Base-by-base conservation (phyloP, 1,139 yeast genomes). In the Sugiyamaella sp. region DNA sequence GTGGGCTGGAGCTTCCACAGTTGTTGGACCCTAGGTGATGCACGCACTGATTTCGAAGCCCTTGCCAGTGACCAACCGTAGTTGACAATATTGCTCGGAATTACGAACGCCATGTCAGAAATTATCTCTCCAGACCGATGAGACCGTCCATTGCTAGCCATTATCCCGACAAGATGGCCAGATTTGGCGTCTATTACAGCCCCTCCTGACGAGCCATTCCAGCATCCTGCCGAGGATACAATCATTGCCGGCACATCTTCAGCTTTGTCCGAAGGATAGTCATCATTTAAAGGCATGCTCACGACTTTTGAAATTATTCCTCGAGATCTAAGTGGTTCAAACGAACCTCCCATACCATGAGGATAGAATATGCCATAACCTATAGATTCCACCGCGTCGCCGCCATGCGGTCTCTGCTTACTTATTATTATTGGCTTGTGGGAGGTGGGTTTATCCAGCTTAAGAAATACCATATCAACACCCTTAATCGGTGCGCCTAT, bases 151-250 rank as follows among this genome's bases (percentile, higher is more conserved):
- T 85, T 85, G 29, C 87, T 81, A 35, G 87, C 82, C 72, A 85
- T 78, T 24, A 84, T 65, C 0, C 88, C 88, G 10, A 54, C 46
- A 17, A 57, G 46, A 9, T 54, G 44, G 37, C 55, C 42, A 20
- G 55, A 33, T 3, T 39, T 37, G n/a, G 17, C 22, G 17, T 32
- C 43, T n/a, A 54, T 17, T 2, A 84, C 65, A 0, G 85, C 89
- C 0, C 91, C 91, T 0, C 91, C 91, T 0, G 87, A 82, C 1
- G 89, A 84, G 0, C 91, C 91, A 62, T 85, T 84, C 89, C 89
- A 85, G 67, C 89, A 85, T 9, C 83, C 76, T 0, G 88, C 78
- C 0, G 87, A 78, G 0, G 82, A 73, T 0, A 84, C 70, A 1
- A 82, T 60, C 68, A 85, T 66, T 0, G 77, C 71, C 0, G 72